Percentiles rank a stretch among this genome's conserved stretches.
Conservation (phyloP, 441 rosid species). For the Raphanus hybrid region DNA sequence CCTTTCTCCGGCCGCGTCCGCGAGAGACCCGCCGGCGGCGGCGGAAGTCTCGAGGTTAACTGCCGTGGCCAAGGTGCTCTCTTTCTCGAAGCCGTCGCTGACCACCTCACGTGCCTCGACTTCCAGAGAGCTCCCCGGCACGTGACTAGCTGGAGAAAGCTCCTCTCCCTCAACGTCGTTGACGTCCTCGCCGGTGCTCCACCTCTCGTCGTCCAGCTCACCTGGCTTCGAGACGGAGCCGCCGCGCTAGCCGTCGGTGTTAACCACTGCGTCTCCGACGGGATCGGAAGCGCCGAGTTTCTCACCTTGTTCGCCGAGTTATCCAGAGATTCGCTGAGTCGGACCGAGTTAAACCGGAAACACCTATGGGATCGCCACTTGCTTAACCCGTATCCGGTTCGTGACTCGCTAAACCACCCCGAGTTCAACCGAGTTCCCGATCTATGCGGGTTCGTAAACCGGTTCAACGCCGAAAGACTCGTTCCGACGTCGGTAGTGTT, state of each 20-base stretch:
- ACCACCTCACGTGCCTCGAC: constrained; percentile 45
- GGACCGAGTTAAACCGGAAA: constrained; percentile 38
- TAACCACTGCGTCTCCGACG: constrained; percentile 77
- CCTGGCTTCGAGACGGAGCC: constrained; percentile 80
- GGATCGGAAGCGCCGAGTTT: constrained; percentile 76
- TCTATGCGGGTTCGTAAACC: constrained; percentile 58
- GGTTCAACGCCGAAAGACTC: constrained; percentile 61
- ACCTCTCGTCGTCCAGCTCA: constrained; percentile 57
- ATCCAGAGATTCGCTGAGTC: constrained; percentile 34
- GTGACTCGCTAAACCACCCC: constrained; percentile 47
- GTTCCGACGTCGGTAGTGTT: constrained; percentile 64
- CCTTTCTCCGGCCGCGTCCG: constrained; percentile 83
- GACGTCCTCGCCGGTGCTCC: constrained; percentile 5
- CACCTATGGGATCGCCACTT: constrained; percentile 83
- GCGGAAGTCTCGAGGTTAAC: constrained; percentile 55
- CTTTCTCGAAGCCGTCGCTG: constrained; percentile 61
- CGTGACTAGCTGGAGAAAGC: constrained; percentile 73
- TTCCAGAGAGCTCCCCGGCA: constrained; percentile 60
- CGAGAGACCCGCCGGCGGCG: constrained; percentile 6
- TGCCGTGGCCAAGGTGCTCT: constrained; percentile 70
- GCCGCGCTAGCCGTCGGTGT: constrained; percentile 70
- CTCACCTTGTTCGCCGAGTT: constrained; percentile 66
- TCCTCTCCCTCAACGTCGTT: constrained; percentile 47
- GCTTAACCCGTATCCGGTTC: constrained; percentile 47
- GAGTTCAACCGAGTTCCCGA: constrained; percentile 69